Base-by-base conservation (phyloP, 805 yeast species). In the Scheffersomyces ergatensis region DNA sequence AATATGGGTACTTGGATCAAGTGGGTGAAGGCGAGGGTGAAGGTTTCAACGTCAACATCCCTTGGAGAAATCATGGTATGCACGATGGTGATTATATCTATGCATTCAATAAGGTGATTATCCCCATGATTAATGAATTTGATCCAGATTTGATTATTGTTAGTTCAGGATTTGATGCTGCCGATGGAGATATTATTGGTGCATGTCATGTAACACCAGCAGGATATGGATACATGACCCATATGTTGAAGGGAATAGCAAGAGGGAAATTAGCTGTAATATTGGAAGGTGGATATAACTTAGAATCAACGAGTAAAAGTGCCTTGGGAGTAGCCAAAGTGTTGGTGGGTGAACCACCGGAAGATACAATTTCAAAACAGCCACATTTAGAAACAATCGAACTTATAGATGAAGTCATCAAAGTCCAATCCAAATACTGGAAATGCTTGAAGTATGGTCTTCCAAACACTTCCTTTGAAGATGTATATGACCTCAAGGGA, bases 81-180 rank as follows among this genome's bases (percentile, higher is more conserved):
- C 88, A 90, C 24, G 99, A 93, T 63, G 96, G 90, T 8, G 99
- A 93, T 63, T 93, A 93, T 63, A 74, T 92, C 35, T 86, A 90
- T 62, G 97, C 98, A 0, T 90, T 93, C 63, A 78, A 82, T 49
- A 82, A 81, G 53, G 82, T 92, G 14, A 77, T 93, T 11, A 77
- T 93, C 78, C 99, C 99, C 0, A 80, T 89, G 37, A 84, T 93
- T 40, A 65, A 81, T 42, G 99, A 93, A 60, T 93, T 84, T 54
- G 82, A 83, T 55, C 97, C 99, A 0, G 99, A 93, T 65, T 72
- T 93, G 48, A 92, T 90, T 4, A 88, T 93, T 26, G 82, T 93
- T 24, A 87, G 96, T 15, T 83, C 98, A 0, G 99, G 99, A 0
- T 93, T 93, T 54, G 99, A 93, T 66, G 99, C 99, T 16, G 99